Evolutionary conservation across 2,329 filamentous ascomycete genomes (phyloP), one percentile per base, ranked within the genome.

Genomic region (Penicillium sp.): DNA sequence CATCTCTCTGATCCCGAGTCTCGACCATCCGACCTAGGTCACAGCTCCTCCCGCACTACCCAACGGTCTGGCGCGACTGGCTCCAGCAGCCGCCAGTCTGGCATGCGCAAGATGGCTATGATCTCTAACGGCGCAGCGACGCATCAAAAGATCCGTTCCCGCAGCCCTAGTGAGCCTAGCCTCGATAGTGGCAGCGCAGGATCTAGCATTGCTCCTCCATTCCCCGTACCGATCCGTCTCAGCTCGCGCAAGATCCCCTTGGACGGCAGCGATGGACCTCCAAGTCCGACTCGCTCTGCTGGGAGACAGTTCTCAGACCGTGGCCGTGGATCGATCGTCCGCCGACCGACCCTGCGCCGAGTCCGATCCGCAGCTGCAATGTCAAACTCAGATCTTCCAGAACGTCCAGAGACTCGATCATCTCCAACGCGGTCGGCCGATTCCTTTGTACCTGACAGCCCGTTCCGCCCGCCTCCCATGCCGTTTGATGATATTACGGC

Each of bases 161-260:
- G 77, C 40, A 79, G 72, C 47, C 74, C 76, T 2, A 76, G 75
- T 43, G 71, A 72, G 24, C 74, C 75, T 10, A 74, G 71, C 49
- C 66, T 75, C 18, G 71, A 76, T 28, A 72, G 69, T 48, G 67
- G 68, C 39, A 73, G 66, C 51, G 61, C 61, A 46, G 64, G 63
- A 24, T 69, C 69, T n/a, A 69, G 65, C 30, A 64, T 67, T 45
- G 62, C 66, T 46, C 92, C 94, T 25, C 94, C 94, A 0, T 96
- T 95, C 76, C 92, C 94, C 0, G 95, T 99, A 6, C 94, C 94
- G 0, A 87, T 86, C 3, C 81, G 94, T 50, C 89, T 90, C 27
- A 97, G 92, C 71, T 99, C 92, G 5, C 84, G 91, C 53, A 86
- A 87, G 63, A 81, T 86, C 20, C 82, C 84, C 0, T 72, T 85